Evolutionary conservation across 2,329 filamentous ascomycete genomes (phyloP).

Genomic region (Zymoseptoria brevis): DNA sequence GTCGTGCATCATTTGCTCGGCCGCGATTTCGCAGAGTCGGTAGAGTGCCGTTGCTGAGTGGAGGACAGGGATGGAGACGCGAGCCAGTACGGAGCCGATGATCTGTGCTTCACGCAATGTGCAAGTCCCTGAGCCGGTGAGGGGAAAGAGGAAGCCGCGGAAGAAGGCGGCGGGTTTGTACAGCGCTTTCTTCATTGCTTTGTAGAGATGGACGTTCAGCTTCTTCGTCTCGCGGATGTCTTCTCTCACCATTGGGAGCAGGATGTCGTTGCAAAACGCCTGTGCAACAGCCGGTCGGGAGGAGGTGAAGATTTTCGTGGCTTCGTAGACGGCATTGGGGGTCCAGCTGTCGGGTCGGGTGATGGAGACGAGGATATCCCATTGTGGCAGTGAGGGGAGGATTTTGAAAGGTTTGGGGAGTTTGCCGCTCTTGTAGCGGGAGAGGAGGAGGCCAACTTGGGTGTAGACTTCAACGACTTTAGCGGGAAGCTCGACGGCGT

Average conservation of each 20-base stretch:
- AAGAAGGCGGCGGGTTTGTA: constrained; percentile 96
- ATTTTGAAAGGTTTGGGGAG: constrained; percentile 98
- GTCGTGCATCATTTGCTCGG: constrained; percentile 74
- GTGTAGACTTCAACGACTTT: constrained; percentile 93
- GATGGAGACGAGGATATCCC: constrained; percentile 78
- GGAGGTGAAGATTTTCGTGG: constrained; percentile 86
- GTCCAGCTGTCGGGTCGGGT: constrained; percentile 76
- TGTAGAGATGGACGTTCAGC: constrained; percentile 91
- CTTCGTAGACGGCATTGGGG: constrained; percentile 75
- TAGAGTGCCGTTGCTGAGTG: constrained; percentile 90
- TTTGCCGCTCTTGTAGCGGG: constrained; percentile 91
- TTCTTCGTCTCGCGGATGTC: constrained; percentile 93
- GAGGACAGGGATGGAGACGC: constrained; percentile 80
- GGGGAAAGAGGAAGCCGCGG: constrained; percentile 88
- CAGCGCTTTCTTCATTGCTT: constrained; percentile 80
- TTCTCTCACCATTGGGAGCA: constrained; percentile 84
- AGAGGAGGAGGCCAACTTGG: constrained; percentile 83
- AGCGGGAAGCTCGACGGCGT: constrained; percentile 76
- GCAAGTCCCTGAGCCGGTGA: constrained; percentile 78
- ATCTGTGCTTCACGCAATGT: constrained; percentile 89
- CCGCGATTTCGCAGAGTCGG: constrained; percentile 86
- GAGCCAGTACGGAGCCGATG: constrained; percentile 73
- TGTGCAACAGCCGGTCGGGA: constrained; percentile 72
- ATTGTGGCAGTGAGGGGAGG: constrained; percentile 81
- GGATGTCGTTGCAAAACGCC: constrained; percentile 75